Conservation (phyloP, 2,329 filamentous ascomycete genomes). For the Dothideomycetes sp. region DNA sequence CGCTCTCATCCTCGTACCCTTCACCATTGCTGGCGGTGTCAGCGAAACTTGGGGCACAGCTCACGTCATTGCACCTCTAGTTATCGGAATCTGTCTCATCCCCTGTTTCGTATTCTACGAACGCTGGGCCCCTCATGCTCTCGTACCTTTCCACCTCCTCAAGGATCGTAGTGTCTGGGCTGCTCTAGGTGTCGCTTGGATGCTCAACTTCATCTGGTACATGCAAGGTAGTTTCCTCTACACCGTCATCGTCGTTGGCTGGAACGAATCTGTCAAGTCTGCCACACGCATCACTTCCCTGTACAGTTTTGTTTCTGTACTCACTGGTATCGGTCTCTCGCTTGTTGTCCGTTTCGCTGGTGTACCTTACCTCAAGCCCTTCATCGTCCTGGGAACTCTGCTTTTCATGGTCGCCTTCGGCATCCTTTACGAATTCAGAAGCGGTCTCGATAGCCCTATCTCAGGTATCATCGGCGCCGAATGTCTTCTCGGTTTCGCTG, state of each 20-base stretch:
- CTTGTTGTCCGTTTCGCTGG: conserved; percentile 21
- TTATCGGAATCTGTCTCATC: conserved; percentile 30
- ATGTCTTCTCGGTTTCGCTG: conserved; percentile 28
- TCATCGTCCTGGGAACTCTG: conserved; percentile 25
- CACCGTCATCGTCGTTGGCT: conserved; percentile 53
- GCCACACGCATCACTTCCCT: conserved; percentile 53
- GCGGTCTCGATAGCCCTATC: conserved; percentile 26
- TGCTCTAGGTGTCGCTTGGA: conserved; percentile 48
- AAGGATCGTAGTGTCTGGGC: conserved; percentile 58
- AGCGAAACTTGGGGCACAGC: conserved; percentile 27
- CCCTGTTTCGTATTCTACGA: conserved; percentile 33
- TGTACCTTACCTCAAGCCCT: conserved; percentile 28
- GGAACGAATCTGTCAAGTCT: conserved; percentile 47
- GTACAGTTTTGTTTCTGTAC: conserved; percentile 50
- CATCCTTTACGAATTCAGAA: conserved; percentile 30
- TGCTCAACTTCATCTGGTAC: conserved; percentile 52
- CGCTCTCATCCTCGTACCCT: conserved; percentile 59
- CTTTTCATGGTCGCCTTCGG: conserved; percentile 24
- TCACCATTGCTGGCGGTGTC: conserved; percentile 43
- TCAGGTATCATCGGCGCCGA: conserved; percentile 40
- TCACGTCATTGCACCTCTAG: conserved; percentile 34
- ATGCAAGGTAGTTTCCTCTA: conserved; percentile 57
- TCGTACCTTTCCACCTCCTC: conserved; percentile 40
- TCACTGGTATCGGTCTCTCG: conserved; percentile 46
- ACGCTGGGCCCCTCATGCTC: conserved; percentile 31